Percentiles rank a stretch among this genome's conserved stretches.
Evolutionary conservation across 1,284 basidiomycete species (phyloP).

Genomic region (Rhodofomes roseus): DNA sequence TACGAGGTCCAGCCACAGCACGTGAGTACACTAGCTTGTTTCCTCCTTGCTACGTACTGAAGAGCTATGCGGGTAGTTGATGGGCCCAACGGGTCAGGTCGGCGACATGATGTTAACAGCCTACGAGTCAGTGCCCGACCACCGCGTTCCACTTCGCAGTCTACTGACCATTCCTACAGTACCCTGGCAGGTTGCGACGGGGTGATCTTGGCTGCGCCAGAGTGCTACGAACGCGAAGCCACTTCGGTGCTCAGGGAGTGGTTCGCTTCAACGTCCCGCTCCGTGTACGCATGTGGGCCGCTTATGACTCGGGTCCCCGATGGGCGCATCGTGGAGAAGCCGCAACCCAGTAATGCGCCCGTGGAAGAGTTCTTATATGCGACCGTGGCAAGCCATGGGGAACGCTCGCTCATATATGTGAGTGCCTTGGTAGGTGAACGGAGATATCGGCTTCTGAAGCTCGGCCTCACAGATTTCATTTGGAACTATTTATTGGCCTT

Average conservation of each 20-base stretch:
- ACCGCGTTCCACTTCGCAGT: neutral
- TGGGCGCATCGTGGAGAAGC: neutral
- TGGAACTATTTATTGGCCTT: conserved; percentile 16
- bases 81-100: neutral
- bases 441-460: neutral
- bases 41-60: neutral
- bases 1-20: neutral
- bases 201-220: conserved; percentile 9
- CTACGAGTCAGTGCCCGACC: conserved; percentile 9
- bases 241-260: conserved; percentile 9
- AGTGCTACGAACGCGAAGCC: conserved; percentile 16
- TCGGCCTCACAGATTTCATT: conserved; percentile 4
- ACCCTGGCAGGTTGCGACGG: conserved; percentile 11
- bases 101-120: conserved; percentile 1
- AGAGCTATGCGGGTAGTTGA: neutral
- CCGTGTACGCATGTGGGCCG: conserved; percentile 12
- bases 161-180: no score
- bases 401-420: conserved; percentile 16
- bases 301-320: neutral
- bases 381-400: conserved; percentile 8
- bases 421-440: neutral
- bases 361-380: conserved; percentile 13
- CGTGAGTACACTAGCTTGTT: neutral
- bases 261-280: conserved; percentile 10
- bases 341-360: neutral